Base-by-base conservation (phyloP, 116 monocot genomes). In the Trichopus zeylanicus region DNA sequence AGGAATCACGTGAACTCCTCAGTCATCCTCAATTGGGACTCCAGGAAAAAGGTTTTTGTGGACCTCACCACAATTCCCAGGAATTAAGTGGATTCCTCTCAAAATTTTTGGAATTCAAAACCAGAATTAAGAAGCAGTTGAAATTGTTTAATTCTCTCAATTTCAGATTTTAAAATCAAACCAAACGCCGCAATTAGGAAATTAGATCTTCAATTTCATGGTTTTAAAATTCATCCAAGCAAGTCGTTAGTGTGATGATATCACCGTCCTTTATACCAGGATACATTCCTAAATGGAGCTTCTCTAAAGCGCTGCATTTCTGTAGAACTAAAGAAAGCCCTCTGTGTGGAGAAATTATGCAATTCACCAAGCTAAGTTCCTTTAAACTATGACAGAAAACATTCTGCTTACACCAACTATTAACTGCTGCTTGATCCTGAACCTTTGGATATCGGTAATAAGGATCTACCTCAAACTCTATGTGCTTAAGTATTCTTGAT, bases 401-500 rank as follows among this genome's bases (percentile, higher is more conserved):
- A 24, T 53, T 29, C 22, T 54, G 58, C 39, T 16, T 55, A 10
- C 21, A 35, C 68, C 66, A 64, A 48, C 59, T 64, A 38, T 56
- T 30, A 22, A 53, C 56, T 0, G 49, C 11, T 22, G 24, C 47
- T 24, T 64, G 59, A 65, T 71, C 31, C 20, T 54, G 58, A 13
- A 51, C 33, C 59, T 63, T 85, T 12, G 70, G 52, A 47, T 65
- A 70, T 67, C 59, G 29, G 32, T 68, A 71, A 68, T 75, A 64
- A 3, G 62, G 51, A 67, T 86, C 82, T 23, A 82, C 53, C 54
- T 76, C 77, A 56, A 91, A 82, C 59, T 86, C 82, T 30, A 91
- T 67, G 19, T 26, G n/a, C 48, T 59, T 62, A 33, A 91, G 75
- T 10, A 52, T 86, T 26, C 54, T 79, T 74, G 73, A 86, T 21